Evolutionary conservation across 192 early-diverging fungal species (phyloP).

Genomic region (Geranomyces michiganensis): DNA sequence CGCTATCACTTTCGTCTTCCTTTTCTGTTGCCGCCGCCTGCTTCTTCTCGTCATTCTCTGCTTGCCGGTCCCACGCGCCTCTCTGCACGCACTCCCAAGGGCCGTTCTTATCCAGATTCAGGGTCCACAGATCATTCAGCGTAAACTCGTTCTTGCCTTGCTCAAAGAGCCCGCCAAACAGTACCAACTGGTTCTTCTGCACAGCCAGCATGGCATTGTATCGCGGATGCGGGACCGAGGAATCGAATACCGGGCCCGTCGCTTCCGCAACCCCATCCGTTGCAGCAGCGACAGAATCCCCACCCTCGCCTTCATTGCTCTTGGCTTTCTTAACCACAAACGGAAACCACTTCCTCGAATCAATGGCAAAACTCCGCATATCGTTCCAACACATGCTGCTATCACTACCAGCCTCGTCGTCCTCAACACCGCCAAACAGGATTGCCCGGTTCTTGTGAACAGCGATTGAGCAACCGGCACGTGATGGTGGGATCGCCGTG

Average conservation of each 20-base stretch:
- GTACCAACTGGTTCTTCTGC: constrained; percentile 53
- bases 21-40: constrained; percentile 40
- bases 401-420: constrained; percentile 53
- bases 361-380: constrained; percentile 61
- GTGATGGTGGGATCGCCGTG: constrained; percentile 33
- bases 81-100: constrained; percentile 56
- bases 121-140: constrained; percentile 59
- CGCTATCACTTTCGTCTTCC: not conserved
- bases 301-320: constrained; percentile 45
- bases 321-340: constrained; percentile 52
- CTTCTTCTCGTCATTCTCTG: constrained; percentile 53
- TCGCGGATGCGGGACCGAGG: constrained; percentile 54
- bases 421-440: constrained; percentile 67
- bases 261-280: not conserved
- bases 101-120: constrained; percentile 68
- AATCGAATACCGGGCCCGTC: constrained; percentile 7
- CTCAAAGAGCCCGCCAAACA: constrained; percentile 72
- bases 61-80: constrained; percentile 56
- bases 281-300: not conserved
- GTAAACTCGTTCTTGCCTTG: constrained; percentile 64
- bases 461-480: constrained; percentile 59
- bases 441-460: constrained; percentile 62
- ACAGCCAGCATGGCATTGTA: constrained; percentile 73
- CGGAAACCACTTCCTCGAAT: constrained; percentile 66
- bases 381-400: constrained; percentile 61